Evolutionary conservation across 331 rosid genomes (phyloP), one percentile per base, ranked within the genome.

Genomic region (Quercus lobata): DNA sequence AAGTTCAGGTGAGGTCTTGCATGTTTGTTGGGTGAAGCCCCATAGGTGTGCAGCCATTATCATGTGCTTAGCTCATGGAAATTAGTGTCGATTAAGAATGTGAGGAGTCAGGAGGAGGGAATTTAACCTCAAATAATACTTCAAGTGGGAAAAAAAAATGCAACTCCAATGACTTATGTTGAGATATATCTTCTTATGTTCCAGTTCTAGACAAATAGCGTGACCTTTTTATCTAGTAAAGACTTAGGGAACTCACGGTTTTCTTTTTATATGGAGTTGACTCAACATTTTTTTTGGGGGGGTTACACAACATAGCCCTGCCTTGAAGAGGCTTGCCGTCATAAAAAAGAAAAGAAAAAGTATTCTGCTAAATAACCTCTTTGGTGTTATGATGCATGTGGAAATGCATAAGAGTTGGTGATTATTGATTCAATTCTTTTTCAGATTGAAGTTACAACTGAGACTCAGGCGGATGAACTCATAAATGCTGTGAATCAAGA

Each of bases 381-480:
- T 57, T 37, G 29, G 6, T 62, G 35, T 54, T 63, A 24, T 6
- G 46, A 24, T 27, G 25, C 66, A 49, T 54, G 69, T 60, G 34
- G 56, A 70, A 78, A 58, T 82, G 70, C 25, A 29, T 74, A 32
- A 32, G 34, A 76, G 29, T 74, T 78, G 29, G 7, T 74, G 44
- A 79, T 74, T 24, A 75, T 65, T 56, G 70, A 52, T 75, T 61
- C 6, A 63, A 27, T 83, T 65, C 53, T n/a, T 61, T 62, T 89
- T 78, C 86, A 95, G 99, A 82, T 84, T 95, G 93, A 93, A 95
- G 96, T 90, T 29, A 91, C 91, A 2, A 72, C 83, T 73, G 94
- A 90, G 73, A 87, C 90, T 74, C 97, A 95, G 83, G 94, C 90
- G 77, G 94, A 85, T 83, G 97, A 90, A 87, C 98, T 95, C 84